Conservation (phyloP, 768 basidiomycete genomes). For the Lactarius vividus region DNA sequence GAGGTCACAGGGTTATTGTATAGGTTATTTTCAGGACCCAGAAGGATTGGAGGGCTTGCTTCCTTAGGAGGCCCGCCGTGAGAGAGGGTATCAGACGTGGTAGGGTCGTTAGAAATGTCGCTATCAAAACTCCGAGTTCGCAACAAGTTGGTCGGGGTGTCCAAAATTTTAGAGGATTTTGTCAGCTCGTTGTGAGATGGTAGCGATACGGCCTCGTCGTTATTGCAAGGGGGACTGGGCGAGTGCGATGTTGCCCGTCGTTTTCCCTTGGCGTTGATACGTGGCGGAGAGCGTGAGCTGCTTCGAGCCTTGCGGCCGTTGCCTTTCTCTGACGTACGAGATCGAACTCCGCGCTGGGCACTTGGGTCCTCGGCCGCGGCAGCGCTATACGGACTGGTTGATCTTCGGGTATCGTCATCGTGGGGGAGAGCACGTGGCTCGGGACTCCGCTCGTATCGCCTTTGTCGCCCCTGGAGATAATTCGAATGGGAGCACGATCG, state of each 20-base stretch:
- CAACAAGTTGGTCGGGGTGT: neutral
- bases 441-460: slow-evolving; percentile 1
- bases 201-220: neutral
- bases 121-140: neutral
- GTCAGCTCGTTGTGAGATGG: neutral
- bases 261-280: slow-evolving; percentile 13
- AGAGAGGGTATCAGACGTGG: neutral
- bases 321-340: neutral
- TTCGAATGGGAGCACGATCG: slow-evolving; percentile 13
- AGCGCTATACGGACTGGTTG: neutral
- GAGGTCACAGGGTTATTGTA: neutral
- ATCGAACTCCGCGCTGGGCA: neutral
- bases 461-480: slow-evolving; percentile 24
- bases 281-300: neutral
- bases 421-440: neutral
- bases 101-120: neutral
- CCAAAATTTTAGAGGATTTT: neutral
- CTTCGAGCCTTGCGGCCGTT: neutral
- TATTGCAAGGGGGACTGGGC: neutral
- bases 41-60: neutral
- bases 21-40: neutral
- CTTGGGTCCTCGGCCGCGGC: neutral
- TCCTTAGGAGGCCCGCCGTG: neutral
- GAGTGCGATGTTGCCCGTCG: slow-evolving; percentile 6
- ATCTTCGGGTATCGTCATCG: neutral